A percentile compares a stretch with the other conserved stretches of the same genome.
Conservation (phyloP, 2,329 filamentous ascomycete genomes). For the Sarocladiaceae sp. region DNA sequence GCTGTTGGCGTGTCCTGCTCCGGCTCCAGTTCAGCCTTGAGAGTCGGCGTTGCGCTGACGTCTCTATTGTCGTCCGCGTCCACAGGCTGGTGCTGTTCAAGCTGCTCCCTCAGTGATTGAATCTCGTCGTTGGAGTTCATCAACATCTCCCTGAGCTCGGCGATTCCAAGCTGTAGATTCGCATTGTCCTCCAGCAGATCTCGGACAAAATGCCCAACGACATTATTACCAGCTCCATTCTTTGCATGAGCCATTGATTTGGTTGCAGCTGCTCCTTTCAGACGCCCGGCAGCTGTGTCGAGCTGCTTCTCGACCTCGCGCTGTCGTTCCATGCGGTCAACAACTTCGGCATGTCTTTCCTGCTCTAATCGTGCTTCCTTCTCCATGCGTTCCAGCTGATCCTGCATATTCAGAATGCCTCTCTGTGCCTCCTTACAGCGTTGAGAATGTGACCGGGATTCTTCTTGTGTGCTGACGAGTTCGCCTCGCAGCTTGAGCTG, state of each 20-base stretch:
- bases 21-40: slow-evolving; percentile 66
- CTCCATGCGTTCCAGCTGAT: slow-evolving; percentile 85
- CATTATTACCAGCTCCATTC: slow-evolving; percentile 46
- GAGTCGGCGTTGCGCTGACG: slow-evolving; percentile 39
- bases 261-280: slow-evolving; percentile 72
- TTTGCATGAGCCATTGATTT: slow-evolving; percentile 53
- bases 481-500: slow-evolving; percentile 66
- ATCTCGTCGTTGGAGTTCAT: slow-evolving; percentile 92
- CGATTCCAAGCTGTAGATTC: slow-evolving; percentile 83
- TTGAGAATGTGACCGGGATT: slow-evolving; percentile 71
- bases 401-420: slow-evolving; percentile 70
- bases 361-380: slow-evolving; percentile 73
- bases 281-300: slow-evolving; percentile 67
- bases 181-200: slow-evolving; percentile 95
- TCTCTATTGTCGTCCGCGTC: no score
- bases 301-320: slow-evolving; percentile 77
- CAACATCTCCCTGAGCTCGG: slow-evolving; percentile 85
- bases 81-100: slow-evolving; percentile 71
- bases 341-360: slow-evolving; percentile 72
- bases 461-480: slow-evolving; percentile 61
- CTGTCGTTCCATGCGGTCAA: slow-evolving; percentile 77
- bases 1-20: slow-evolving; percentile 23
- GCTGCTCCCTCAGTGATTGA: slow-evolving; percentile 74
- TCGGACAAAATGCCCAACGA: slow-evolving; percentile 93
- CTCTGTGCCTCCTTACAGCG: slow-evolving; percentile 83